phyloP scores from a whole-genome alignment of 2,329 filamentous ascomycete genomes.

The Ophiocordyceps australis region DNA sequence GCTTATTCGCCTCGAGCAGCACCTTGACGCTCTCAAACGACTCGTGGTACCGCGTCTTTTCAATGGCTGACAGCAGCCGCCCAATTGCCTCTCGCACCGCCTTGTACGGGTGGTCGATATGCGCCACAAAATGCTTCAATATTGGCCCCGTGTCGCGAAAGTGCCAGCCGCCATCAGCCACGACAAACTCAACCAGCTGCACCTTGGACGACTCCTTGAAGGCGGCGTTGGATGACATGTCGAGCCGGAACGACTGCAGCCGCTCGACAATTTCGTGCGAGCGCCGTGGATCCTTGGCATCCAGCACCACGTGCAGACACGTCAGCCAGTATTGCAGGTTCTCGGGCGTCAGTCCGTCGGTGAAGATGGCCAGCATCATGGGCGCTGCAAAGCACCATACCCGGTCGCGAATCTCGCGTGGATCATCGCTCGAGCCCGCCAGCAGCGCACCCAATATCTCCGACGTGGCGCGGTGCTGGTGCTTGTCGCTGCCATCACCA shows the following conservation, averaged over 20 bases:
- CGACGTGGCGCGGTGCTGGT: slow-evolving; percentile 87
- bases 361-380: slow-evolving; percentile 68
- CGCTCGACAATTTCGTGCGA: slow-evolving; percentile 73
- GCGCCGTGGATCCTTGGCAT: slow-evolving; percentile 76
- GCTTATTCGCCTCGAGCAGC: slow-evolving; percentile 63
- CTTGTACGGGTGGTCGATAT: slow-evolving; percentile 96
- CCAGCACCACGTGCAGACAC: slow-evolving; percentile 75
- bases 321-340: slow-evolving; percentile 92
- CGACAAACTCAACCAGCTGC: slow-evolving; percentile 70
- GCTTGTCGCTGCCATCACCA: slow-evolving; percentile 88
- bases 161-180: slow-evolving; percentile 86
- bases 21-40: slow-evolving; percentile 66
- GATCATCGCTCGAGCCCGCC: slow-evolving; percentile 62
- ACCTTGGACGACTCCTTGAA: slow-evolving; percentile 99
- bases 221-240: slow-evolving; percentile 88
- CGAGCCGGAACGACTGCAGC: slow-evolving; percentile 70
- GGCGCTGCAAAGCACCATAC: slow-evolving; percentile 87
- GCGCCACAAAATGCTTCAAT: slow-evolving; percentile 69
- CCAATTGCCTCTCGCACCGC: slow-evolving; percentile 91
- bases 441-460: slow-evolving; percentile 84
- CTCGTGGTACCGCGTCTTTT: slow-evolving; percentile 84
- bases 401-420: slow-evolving; percentile 50
- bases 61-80: slow-evolving; percentile 71
- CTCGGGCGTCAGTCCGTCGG: slow-evolving; percentile 85
- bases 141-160: slow-evolving; percentile 84